Evolutionary conservation across 192 early-diverging fungal species (phyloP).

Genomic region (Coemansia sp.): DNA sequence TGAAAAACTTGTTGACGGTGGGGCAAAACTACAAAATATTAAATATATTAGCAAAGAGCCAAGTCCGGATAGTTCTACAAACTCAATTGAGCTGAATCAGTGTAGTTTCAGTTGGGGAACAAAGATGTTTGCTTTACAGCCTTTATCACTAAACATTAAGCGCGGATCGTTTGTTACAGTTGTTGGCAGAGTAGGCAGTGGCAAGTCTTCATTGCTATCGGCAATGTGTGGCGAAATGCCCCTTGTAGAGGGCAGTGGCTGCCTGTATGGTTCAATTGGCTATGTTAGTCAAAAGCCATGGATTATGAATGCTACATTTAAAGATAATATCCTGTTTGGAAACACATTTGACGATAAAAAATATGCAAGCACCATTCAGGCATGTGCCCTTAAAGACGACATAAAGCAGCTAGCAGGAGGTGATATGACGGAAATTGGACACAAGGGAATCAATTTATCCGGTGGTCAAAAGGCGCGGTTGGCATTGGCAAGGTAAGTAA

Average conservation of each 20-base stretch:
- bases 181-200: slow-evolving; percentile 78
- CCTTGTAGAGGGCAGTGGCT: slow-evolving; percentile 47
- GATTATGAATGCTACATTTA: slow-evolving; percentile 78
- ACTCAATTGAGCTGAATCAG: not conserved
- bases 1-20: not conserved
- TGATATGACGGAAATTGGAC: slow-evolving; percentile 51
- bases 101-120: slow-evolving; percentile 19
- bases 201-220: slow-evolving; percentile 80
- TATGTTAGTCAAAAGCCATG: slow-evolving; percentile 83
- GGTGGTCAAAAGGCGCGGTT: slow-evolving; percentile 88
- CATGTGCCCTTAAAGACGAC: slow-evolving; percentile 59
- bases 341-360: slow-evolving; percentile 54
- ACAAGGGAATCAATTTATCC: slow-evolving; percentile 52
- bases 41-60: not conserved
- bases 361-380: slow-evolving; percentile 54
- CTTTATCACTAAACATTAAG: not conserved
- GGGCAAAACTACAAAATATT: not conserved
- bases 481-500: slow-evolving; percentile 75
- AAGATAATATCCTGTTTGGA: slow-evolving; percentile 70
- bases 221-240: slow-evolving; percentile 83
- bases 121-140: not conserved
- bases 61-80: not conserved
- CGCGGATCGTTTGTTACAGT: slow-evolving; percentile 61
- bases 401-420: slow-evolving; percentile 53
- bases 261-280: slow-evolving; percentile 64